Evolutionary conservation across 202 grass and related monocot genomes (phyloP), one percentile per base, ranked within the genome.

Genomic region (Panicum virgatum): DNA sequence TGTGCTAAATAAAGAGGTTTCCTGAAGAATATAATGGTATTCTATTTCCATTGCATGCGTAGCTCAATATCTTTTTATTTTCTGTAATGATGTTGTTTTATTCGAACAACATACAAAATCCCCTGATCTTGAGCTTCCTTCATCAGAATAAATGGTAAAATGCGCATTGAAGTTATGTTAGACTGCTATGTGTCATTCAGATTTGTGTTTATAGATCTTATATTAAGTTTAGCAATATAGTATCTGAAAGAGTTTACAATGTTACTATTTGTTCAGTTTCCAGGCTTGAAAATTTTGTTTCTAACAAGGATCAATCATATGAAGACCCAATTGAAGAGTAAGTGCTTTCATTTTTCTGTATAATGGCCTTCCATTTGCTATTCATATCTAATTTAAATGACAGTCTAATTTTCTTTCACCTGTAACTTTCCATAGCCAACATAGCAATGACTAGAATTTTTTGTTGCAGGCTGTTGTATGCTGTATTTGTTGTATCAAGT

Each of bases 241-340:
- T 46, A 47, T 50, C 61, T 88, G 13, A 74, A 58, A 80, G 42
- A 83, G 52, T 83, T 88, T 88, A 37, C 74, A 85, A 81, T 57
- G 72, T 83, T 77, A 48, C 39, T 69, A 18, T 75, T 71, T 83
- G 64, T 93, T 87, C 89, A 98, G 96, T 98, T 93, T 98, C 96
- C 83, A 96, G 92, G 85, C 86, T 98, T 38, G 96, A 98, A 95
- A 91, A 91, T 18, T 98, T 98, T 82, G 92, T 98, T 82, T 98
- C 96, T 80, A 98, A 98, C 82, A 94, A 90, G 88, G 96, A 98
- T 65, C 96, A 98, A 77, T 91, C 89, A 64, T 96, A 98, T 63
- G 96, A 98, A 88, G 96, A 98, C 70, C 96, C 96, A 62, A 98
- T 98, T 77, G 96, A 98, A 89, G 96, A 98, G 96, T 98, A 96